These are phyloP conservation scores for Ustilago vetiveriae DNA, from an alignment of 1,284 basidiomycete genomes.

Conservation along the genomic window DNA sequence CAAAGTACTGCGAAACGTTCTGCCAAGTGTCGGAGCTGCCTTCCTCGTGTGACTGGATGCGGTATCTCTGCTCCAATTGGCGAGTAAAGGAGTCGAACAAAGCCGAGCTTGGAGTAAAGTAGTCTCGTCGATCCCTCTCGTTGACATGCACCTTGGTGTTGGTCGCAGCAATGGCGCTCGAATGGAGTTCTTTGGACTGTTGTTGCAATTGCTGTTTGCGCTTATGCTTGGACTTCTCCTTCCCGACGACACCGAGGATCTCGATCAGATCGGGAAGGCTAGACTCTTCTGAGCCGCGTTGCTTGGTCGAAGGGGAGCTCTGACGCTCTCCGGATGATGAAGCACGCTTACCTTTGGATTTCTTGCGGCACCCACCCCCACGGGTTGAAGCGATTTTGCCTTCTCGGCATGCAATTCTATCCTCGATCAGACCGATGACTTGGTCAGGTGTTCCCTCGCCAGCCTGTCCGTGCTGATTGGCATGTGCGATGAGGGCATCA, in stretches of 20 bases:
- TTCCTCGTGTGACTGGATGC: slow-evolving; percentile 33
- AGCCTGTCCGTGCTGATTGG: slow-evolving; percentile 43
- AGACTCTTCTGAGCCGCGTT: not conserved
- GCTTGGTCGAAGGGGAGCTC: not conserved
- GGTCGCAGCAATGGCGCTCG: slow-evolving; percentile 5
- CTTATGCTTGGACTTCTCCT: slow-evolving; percentile 67
- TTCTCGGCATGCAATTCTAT: slow-evolving; percentile 6
- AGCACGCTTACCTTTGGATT: slow-evolving; percentile 2
- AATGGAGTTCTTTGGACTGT: slow-evolving; percentile 5
- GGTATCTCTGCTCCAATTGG: slow-evolving; percentile 25
- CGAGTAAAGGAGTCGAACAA: slow-evolving; percentile 63
- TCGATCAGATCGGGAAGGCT: slow-evolving; percentile 59
- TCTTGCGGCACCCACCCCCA: not conserved
- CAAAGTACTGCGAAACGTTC: slow-evolving; percentile 11
- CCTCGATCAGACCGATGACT: slow-evolving; percentile 28
- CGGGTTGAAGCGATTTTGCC: not conserved
- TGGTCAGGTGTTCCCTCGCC: slow-evolving; percentile 28
- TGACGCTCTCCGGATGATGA: not conserved
- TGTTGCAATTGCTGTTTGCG: slow-evolving; percentile 56
- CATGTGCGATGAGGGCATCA: slow-evolving; percentile 65
- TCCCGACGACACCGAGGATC: slow-evolving; percentile 67
- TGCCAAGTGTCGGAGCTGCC: slow-evolving; percentile 20
- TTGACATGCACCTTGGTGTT: slow-evolving; percentile 56
- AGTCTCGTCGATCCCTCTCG: slow-evolving; percentile 67
- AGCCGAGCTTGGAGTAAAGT: slow-evolving; percentile 60